phyloP scores from a whole-genome alignment of 139 green algal genomes.

The Raphidocelis subcapitata region DNA sequence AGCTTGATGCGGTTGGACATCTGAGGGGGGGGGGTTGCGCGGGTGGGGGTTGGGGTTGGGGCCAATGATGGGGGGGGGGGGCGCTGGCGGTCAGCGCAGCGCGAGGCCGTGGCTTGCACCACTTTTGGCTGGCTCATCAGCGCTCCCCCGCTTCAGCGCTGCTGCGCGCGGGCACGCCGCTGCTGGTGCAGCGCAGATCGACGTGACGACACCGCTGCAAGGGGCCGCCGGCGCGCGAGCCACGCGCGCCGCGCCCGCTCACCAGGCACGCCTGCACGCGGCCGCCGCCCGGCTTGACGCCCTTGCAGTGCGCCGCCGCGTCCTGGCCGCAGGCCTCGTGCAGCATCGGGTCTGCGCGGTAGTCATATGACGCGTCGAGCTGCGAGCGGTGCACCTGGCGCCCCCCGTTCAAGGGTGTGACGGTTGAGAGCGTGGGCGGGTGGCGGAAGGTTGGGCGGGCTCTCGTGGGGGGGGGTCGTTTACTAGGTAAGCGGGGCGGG shows the following conservation, averaged over 20 bases:
- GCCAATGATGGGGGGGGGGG: background rate
- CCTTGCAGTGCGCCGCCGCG: constrained; percentile 44
- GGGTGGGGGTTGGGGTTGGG: background rate
- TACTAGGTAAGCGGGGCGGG: too few species aligned
- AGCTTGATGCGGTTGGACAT: constrained; percentile 49
- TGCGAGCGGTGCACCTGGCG: constrained; percentile 42
- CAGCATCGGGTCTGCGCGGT: constrained; percentile 47
- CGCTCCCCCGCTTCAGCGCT: too few species aligned
- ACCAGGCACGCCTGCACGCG: constrained; percentile 73
- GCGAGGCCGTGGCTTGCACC: background rate
- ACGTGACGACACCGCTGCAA: too few species aligned
- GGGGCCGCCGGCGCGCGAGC: background rate
- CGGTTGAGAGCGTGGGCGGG: too few species aligned
- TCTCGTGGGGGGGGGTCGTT: too few species aligned
- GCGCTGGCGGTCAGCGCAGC: background rate
- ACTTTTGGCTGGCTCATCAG: too few species aligned
- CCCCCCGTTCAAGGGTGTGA: too few species aligned
- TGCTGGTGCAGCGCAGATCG: too few species aligned
- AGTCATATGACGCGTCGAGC: constrained; percentile 36
- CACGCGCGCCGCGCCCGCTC: background rate
- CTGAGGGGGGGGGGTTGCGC: constrained; percentile 33
- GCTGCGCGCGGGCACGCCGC: too few species aligned
- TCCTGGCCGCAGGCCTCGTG: constrained; percentile 50
- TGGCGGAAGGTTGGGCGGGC: too few species aligned
- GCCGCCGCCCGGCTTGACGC: constrained; percentile 61